Conservation (phyloP, 2,329 filamentous ascomycete genomes). For the Microascus cirrosus region DNA sequence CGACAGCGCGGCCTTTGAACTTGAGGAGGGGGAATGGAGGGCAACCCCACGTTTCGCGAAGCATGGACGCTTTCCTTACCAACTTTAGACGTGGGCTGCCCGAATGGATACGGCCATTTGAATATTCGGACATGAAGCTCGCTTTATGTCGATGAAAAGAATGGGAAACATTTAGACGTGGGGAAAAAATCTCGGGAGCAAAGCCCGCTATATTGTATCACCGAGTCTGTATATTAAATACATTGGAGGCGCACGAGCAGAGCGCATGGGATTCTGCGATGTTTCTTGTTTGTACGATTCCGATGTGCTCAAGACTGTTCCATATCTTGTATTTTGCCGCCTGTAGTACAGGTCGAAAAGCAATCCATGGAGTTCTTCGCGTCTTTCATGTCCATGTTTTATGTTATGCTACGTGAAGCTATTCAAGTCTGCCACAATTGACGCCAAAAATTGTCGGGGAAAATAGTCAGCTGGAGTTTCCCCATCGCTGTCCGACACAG, state of each 20-base stretch:
- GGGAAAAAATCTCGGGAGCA: not conserved
- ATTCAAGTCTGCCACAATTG: too few species aligned
- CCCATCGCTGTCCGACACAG: too few species aligned
- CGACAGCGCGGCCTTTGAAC: not conserved
- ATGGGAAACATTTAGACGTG: not conserved
- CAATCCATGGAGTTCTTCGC: too few species aligned
- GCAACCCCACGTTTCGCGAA: not conserved
- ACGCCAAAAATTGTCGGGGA: too few species aligned
- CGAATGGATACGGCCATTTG: not conserved
- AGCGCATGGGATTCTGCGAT: constrained; percentile 1
- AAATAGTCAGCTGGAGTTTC: too few species aligned
- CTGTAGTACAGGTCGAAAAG: not conserved
- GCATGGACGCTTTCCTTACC: not conserved
- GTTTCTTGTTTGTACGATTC: not conserved
- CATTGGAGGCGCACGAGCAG: constrained; percentile 1
- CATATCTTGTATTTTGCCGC: not conserved
- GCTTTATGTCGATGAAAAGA: not conserved
- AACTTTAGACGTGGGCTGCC: not conserved
- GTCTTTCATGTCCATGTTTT: too few species aligned
- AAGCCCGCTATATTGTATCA: not conserved
- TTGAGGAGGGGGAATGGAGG: not conserved
- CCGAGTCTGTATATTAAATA: constrained; percentile 1
- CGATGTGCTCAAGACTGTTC: not conserved
- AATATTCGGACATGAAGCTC: not conserved
- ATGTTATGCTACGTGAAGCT: too few species aligned